Base-by-base conservation (phyloP, 257 asterid genomes). In the Petunia axillaris region DNA sequence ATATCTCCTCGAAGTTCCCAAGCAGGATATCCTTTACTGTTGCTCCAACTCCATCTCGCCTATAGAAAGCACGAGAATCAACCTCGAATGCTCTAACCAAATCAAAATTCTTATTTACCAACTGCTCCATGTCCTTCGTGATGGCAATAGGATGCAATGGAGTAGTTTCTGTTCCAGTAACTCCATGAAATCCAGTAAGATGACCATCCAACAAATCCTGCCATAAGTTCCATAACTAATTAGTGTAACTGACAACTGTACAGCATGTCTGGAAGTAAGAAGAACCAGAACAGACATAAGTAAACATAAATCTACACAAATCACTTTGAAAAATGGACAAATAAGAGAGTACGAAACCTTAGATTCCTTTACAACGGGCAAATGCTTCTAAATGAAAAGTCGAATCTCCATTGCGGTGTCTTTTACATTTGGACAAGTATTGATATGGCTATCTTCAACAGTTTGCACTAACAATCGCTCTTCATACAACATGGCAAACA, bases 121-220 rank as follows among this genome's bases (percentile, higher is more conserved):
- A 77, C 84, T 87, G 86, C 82, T 89, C 93, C 99, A 96, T 90
- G 85, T 94, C 89, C 82, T 75, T 81, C 3, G 94, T 96, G 64
- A 96, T 90, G 46, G 97, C 95, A 77, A 58, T 86, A 57, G 95
- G 98, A 79, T 83, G 95, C 87, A 94, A 86, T 62, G 83, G 83
- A 39, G 85, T 55, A 53, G 84, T 88, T 48, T 55, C 87, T 48
- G 44, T 62, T 54, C 79, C 77, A 66, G 68, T 76, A 64, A 84
- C 91, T 83, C 85, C 88, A 82, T 60, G 77, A 84, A 83, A 71
- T 46, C 97, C 97, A 80, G 94, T 93, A 83, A 96, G 96, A 83
- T 88, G 83, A 76, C 59, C 62, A 88, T 91, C 97, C 89, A 94
- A 85, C 80, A 83, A 77, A 83, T 87, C 86, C 98, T 95, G 91